Conservation (phyloP, 2,329 filamentous ascomycete genomes). For the Aureobasidium melanogenum region DNA sequence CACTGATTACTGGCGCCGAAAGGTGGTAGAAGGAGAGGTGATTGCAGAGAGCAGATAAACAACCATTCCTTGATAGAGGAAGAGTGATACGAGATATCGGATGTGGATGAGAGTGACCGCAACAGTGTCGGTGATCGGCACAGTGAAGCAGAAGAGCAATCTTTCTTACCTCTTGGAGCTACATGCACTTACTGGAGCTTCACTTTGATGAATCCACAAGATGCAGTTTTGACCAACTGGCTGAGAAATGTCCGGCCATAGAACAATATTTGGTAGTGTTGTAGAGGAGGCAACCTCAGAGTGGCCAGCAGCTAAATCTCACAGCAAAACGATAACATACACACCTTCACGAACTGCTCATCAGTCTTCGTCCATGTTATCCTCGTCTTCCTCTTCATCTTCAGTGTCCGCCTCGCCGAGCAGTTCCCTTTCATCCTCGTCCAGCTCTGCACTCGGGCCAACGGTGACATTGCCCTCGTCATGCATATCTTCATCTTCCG, state of each 20-base stretch:
- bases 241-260: background rate
- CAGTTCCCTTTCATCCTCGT: slow-evolving; percentile 30
- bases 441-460: slow-evolving; percentile 22
- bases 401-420: slow-evolving; percentile 29
- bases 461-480: slow-evolving; percentile 19
- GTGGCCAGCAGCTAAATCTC: background rate
- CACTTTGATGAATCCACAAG: background rate
- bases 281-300: background rate
- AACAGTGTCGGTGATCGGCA: background rate
- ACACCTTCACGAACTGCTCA: background rate
- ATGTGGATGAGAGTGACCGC: too few relatives aligned
- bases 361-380: slow-evolving; percentile 23
- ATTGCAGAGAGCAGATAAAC: too few relatives aligned
- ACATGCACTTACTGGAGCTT: background rate
- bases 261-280: background rate
- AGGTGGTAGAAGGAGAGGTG: too few relatives aligned
- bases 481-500: slow-evolving; percentile 14
- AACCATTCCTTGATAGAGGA: too few relatives aligned
- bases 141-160: background rate
- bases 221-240: background rate
- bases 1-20: too few relatives aligned
- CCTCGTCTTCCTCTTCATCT: slow-evolving; percentile 29
- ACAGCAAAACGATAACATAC: background rate
- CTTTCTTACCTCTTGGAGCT: too few relatives aligned
- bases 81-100: too few relatives aligned